Conservation (phyloP, 768 basidiomycete genomes). For the Psilocybe cubensis region DNA sequence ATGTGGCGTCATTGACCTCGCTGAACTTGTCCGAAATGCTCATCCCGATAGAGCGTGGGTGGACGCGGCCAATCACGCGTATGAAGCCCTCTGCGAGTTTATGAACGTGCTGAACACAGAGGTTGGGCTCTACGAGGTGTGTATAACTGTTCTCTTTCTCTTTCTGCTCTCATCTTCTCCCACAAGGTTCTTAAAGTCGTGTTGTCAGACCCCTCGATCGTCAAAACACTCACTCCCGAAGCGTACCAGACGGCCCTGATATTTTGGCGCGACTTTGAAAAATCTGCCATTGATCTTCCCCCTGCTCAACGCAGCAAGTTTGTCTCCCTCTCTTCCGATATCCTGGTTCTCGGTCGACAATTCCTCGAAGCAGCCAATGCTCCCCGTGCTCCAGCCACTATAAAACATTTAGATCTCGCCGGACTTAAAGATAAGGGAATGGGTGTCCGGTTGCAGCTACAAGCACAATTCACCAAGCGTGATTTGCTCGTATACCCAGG, state of each 20-base stretch:
- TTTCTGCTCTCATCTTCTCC: background rate
- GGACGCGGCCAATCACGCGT: conserved; percentile 81
- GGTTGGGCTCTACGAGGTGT: conserved; percentile 85
- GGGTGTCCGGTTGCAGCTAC: conserved; percentile 72
- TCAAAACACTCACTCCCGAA: conserved; percentile 69
- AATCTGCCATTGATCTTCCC: conserved; percentile 92
- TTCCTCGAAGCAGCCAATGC: conserved; percentile 75
- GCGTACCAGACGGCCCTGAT: conserved; percentile 89
- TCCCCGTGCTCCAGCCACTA: conserved; percentile 66
- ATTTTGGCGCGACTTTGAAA: conserved; percentile 97
- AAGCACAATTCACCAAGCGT: conserved; percentile 77
- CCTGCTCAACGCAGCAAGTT: conserved; percentile 77
- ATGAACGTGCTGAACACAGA: conserved; percentile 98
- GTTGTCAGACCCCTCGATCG: conserved; percentile 67
- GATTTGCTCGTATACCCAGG: conserved; percentile 83
- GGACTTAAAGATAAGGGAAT: conserved; percentile 80
- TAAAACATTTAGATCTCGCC: conserved; percentile 68
- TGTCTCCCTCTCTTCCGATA: conserved; percentile 88
- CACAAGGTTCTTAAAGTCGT: conserved; percentile 71
- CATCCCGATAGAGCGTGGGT: conserved; percentile 90
- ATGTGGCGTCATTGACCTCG: conserved; percentile 95
- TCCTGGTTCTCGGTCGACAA: conserved; percentile 83
- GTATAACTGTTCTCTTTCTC: conserved; percentile 29
- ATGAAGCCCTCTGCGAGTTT: conserved; percentile 92
- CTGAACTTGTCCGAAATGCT: conserved; percentile 90